phyloP scores from a whole-genome alignment of 2,329 filamentous ascomycete genomes.

The Raffaelea arxii region DNA sequence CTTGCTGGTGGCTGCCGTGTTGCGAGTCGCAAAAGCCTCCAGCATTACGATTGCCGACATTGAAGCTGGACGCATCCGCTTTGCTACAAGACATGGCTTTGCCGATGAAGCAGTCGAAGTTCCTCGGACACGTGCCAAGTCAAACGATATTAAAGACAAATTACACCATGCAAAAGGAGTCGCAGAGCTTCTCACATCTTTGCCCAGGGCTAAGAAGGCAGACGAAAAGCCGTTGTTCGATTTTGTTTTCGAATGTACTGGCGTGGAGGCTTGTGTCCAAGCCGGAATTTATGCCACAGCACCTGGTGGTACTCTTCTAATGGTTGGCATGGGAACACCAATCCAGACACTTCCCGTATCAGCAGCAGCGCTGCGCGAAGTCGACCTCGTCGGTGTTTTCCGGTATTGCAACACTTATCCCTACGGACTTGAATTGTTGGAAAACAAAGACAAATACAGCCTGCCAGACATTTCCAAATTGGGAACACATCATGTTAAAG shows the following conservation, averaged over 20 bases:
- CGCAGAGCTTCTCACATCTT: not conserved
- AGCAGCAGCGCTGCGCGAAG: slow-evolving; percentile 57
- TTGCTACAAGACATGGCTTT: slow-evolving; percentile 45
- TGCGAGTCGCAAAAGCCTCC: slow-evolving; percentile 14
- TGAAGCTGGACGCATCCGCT: slow-evolving; percentile 43
- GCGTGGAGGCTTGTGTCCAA: slow-evolving; percentile 67
- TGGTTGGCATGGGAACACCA: slow-evolving; percentile 65
- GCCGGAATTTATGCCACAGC: slow-evolving; percentile 60
- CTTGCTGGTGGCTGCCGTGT: slow-evolving; percentile 49
- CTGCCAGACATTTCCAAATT: slow-evolving; percentile 58
- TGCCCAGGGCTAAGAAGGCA: not conserved
- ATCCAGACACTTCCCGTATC: slow-evolving; percentile 61
- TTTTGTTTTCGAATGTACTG: slow-evolving; percentile 60
- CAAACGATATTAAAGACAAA: slow-evolving; percentile 35
- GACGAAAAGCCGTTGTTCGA: not conserved
- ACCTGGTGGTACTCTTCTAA: slow-evolving; percentile 58
- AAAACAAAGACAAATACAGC: slow-evolving; percentile 30
- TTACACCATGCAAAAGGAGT: slow-evolving; percentile 36
- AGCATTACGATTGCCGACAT: slow-evolving; percentile 30
- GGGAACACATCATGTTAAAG: slow-evolving; percentile 60
- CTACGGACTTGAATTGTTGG: slow-evolving; percentile 39
- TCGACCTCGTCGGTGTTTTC: slow-evolving; percentile 63
- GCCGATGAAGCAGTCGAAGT: slow-evolving; percentile 43
- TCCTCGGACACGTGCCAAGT: slow-evolving; percentile 35
- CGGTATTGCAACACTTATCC: slow-evolving; percentile 69